These are phyloP conservation scores for Paraleonurus japonicus DNA, from an alignment of 257 asterid species.

Conservation along the genomic window DNA sequence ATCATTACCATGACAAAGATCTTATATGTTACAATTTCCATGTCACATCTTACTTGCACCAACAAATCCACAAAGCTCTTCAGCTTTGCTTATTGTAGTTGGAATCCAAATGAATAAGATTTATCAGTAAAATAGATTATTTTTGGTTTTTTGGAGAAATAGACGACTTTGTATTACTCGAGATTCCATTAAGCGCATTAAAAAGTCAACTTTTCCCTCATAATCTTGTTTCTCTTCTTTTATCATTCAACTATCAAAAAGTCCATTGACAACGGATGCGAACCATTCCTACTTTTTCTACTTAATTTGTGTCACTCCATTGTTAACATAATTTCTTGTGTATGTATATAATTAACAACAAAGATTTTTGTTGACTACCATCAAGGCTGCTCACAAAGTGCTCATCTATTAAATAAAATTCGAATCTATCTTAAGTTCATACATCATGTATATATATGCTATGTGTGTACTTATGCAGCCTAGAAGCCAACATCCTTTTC, in stretches of 20 bases:
- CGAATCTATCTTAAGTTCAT: neutral
- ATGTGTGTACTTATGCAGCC: neutral
- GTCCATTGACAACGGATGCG: neutral
- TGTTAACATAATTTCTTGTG: neutral
- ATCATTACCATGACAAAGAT: constrained; percentile 9
- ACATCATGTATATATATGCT: neutral
- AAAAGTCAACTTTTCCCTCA: neutral
- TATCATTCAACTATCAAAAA: neutral
- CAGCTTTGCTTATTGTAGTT: neutral
- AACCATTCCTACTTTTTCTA: neutral
- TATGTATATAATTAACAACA: constrained; percentile 1
- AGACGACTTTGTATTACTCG: neutral
- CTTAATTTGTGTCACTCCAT: neutral
- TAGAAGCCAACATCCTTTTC: neutral
- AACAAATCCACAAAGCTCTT: constrained; percentile 8
- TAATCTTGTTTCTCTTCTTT: constrained; percentile 1
- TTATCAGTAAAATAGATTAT: neutral
- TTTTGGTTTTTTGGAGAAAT: neutral
- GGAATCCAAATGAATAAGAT: constrained; percentile 15
- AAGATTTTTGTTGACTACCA: neutral
- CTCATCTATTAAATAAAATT: neutral
- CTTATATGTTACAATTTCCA: neutral
- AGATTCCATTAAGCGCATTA: neutral
- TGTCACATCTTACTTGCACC: constrained; percentile 10
- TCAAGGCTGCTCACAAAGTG: neutral